Percentiles rank a stretch among this genome's conserved stretches.
phyloP scores from a whole-genome alignment of 768 basidiomycete genomes.

The Pleurotus giganteus region DNA sequence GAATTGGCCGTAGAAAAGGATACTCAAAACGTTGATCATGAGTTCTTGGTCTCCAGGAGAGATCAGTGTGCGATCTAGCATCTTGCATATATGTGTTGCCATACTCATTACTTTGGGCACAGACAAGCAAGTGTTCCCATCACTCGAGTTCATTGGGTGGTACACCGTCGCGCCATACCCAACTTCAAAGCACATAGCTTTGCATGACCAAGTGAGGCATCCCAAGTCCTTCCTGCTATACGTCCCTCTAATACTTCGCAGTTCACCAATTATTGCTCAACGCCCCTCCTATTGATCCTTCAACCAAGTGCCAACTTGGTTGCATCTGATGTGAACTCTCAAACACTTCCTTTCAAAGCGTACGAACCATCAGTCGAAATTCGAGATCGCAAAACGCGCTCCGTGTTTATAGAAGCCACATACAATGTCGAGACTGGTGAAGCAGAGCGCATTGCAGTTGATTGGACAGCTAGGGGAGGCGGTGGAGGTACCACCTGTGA shows the following conservation, averaged over 20 bases:
- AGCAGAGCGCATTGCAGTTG: slow-evolving; percentile 97
- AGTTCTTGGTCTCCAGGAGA: slow-evolving; percentile 75
- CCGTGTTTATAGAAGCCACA: slow-evolving; percentile 79
- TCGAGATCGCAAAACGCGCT: slow-evolving; percentile 69
- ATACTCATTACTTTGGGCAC: slow-evolving; percentile 12
- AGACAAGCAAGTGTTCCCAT: slow-evolving; percentile 99
- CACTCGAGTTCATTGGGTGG: slow-evolving; percentile 97
- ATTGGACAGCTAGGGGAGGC: slow-evolving; percentile 88
- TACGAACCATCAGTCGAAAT: slow-evolving; percentile 92
- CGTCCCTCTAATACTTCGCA: slow-evolving; percentile 26
- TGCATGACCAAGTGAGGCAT: slow-evolving; percentile 77
- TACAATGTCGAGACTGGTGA: slow-evolving; percentile 96
- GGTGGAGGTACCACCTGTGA: slow-evolving; percentile 78
- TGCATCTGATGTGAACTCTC: slow-evolving; percentile 54
- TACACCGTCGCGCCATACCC: slow-evolving; percentile 85
- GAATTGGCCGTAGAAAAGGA: slow-evolving; percentile 73
- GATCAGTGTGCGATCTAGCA: slow-evolving; percentile 69
- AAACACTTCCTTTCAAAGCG: slow-evolving; percentile 87
- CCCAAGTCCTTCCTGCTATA: background rate
- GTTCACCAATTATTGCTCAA: slow-evolving; percentile 85
- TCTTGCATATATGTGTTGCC: background rate
- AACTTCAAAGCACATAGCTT: slow-evolving; percentile 67
- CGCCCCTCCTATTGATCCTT: slow-evolving; percentile 82
- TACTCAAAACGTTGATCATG: slow-evolving; percentile 69
- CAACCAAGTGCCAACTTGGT: slow-evolving; percentile 51